These are phyloP conservation scores for bread wheat (Triticum aestivum) DNA, from an alignment of 176 grass and related monocot genomes.

Conservation along the genomic window IWGSC_CS_RefSeq_v2.1 NC_057800.1:697093445-697093944, in stretches of 20 bases:
- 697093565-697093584: too few species aligned
- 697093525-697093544: too few species aligned
- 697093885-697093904: constrained; percentile 31
- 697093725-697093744: constrained; percentile 31
- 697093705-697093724: background rate
- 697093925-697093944: background rate
- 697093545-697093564: too few species aligned
- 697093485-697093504: too few species aligned
- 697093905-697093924: constrained; percentile 11
- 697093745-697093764: background rate
- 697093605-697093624: background rate
- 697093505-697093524: too few species aligned
- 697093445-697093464: background rate
- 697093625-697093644: background rate
- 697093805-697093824: too few species aligned
- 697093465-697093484: too few species aligned
- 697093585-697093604: too few species aligned
- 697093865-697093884: constrained; percentile 9
- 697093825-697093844: background rate
- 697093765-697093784: background rate
- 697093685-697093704: too few species aligned
- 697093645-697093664: too few species aligned
- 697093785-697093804: too few species aligned
- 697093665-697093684: too few species aligned
- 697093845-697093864: constrained; percentile 18